Evolutionary conservation across 176 grass and related monocot species (phyloP).

Genomic region (Musa acuminata): DNA sequence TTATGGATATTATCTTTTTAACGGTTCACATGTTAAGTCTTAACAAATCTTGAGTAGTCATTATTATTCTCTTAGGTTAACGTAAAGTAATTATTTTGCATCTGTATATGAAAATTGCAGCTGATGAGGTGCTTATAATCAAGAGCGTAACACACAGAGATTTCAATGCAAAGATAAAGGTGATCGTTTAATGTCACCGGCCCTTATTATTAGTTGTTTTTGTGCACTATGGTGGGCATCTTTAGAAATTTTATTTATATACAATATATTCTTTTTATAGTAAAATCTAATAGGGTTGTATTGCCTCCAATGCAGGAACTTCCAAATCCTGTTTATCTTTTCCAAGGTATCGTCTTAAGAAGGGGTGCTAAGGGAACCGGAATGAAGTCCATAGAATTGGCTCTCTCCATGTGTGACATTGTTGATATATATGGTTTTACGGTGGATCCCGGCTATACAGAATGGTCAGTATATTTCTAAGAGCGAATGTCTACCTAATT

Average conservation of each 20-base stretch:
- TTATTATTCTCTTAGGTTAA: too few relatives aligned
- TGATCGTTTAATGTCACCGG: slow-evolving; percentile 14
- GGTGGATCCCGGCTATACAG: slow-evolving; percentile 89
- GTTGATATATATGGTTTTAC: slow-evolving; percentile 92
- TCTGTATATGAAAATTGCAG: slow-evolving; percentile 32
- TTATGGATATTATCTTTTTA: too few relatives aligned
- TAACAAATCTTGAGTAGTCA: too few relatives aligned
- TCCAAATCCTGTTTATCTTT: slow-evolving; percentile 91
- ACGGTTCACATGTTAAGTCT: too few relatives aligned
- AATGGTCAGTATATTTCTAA: slow-evolving; percentile 51
- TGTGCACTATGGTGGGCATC: not conserved
- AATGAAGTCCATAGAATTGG: slow-evolving; percentile 93
- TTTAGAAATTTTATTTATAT: not conserved
- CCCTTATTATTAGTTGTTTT: not conserved
- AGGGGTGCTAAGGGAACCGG: slow-evolving; percentile 96
- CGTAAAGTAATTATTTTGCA: too few relatives aligned
- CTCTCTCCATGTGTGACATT: slow-evolving; percentile 94
- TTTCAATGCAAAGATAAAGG: slow-evolving; percentile 80
- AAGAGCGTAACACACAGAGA: slow-evolving; percentile 88
- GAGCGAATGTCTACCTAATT: too few relatives aligned
- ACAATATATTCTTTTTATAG: not conserved
- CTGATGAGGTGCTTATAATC: slow-evolving; percentile 92
- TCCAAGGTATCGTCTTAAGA: slow-evolving; percentile 93
- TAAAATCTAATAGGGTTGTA: slow-evolving; percentile 13
- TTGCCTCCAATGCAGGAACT: slow-evolving; percentile 52